These are phyloP conservation scores for Cicer yamashitae DNA, from an alignment of 306 rosid genomes.

Conservation along the genomic window DNA sequence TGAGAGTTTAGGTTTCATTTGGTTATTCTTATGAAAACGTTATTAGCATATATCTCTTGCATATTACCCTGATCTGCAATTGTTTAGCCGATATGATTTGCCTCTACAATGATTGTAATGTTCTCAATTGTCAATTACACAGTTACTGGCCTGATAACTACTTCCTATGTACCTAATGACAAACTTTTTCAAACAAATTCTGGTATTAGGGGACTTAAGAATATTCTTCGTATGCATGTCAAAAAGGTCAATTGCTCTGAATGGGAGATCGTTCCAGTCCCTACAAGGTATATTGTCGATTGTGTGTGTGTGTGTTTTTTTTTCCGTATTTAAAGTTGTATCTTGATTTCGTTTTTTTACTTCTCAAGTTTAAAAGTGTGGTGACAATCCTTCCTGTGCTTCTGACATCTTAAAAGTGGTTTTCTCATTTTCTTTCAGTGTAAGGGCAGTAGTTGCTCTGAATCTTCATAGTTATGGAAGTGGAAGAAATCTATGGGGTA, in stretches of 20 bases:
- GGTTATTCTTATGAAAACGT: neutral
- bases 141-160: neutral
- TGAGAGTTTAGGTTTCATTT: neutral
- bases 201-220: conserved; percentile 79
- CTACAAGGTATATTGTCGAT: conserved; percentile 67
- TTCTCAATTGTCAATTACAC: neutral
- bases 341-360: neutral
- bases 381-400: neutral
- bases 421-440: conserved; percentile 62
- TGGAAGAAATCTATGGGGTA: conserved; percentile 99
- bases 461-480: conserved; percentile 97
- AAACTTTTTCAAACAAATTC: conserved; percentile 22
- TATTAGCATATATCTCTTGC: neutral
- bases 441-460: conserved; percentile 84
- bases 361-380: neutral
- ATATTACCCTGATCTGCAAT: neutral
- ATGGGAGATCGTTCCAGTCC: conserved; percentile 87
- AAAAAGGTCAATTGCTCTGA: conserved; percentile 73
- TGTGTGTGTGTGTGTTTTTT: neutral
- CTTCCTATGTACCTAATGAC: neutral
- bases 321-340: neutral
- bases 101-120: neutral
- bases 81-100: neutral
- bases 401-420: conserved; percentile 27
- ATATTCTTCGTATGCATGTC: conserved; percentile 83